These are phyloP conservation scores for Raddia distichophylla DNA, from an alignment of 176 grass and related monocot genomes.

Conservation along the genomic window DNA sequence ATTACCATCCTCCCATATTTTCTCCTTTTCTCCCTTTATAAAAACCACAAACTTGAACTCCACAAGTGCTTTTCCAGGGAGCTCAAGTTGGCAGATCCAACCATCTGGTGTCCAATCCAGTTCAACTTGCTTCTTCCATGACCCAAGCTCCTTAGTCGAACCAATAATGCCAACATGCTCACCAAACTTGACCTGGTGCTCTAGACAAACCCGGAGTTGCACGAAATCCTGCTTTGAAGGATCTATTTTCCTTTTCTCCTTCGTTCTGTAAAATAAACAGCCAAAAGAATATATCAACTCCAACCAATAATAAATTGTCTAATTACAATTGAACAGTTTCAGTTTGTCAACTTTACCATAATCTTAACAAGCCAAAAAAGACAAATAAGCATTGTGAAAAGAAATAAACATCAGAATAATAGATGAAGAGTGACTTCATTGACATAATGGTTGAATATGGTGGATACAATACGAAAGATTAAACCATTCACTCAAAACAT, in stretches of 20 bases:
- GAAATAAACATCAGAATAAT: neutral
- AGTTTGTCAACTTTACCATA: neutral
- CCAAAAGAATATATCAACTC: neutral
- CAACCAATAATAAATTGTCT: neutral
- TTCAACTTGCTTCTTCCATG: constrained; percentile 66
- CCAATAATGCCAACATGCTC: constrained; percentile 83
- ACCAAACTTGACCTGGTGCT: constrained; percentile 88
- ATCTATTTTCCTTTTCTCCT: constrained; percentile 41
- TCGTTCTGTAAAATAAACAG: constrained; percentile 50
- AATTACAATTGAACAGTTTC: neutral
- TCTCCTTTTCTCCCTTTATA: constrained; percentile 54
- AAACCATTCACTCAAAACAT: neutral
- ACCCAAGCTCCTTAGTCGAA: constrained; percentile 72
- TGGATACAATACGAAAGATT: neutral
- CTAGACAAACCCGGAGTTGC: constrained; percentile 53
- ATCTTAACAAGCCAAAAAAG: neutral
- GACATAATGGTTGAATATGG: neutral
- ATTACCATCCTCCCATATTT: constrained; percentile 71
- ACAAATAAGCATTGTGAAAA: neutral
- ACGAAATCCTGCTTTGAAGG: constrained; percentile 44
- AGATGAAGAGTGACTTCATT: neutral
- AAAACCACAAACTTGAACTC: constrained; percentile 94
- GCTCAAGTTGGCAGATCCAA: constrained; percentile 69
- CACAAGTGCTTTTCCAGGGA: constrained; percentile 47
- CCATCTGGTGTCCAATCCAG: constrained; percentile 77